Conservation (phyloP, 2,329 filamentous ascomycete genomes). For the Aspergillus glaucus region DNA sequence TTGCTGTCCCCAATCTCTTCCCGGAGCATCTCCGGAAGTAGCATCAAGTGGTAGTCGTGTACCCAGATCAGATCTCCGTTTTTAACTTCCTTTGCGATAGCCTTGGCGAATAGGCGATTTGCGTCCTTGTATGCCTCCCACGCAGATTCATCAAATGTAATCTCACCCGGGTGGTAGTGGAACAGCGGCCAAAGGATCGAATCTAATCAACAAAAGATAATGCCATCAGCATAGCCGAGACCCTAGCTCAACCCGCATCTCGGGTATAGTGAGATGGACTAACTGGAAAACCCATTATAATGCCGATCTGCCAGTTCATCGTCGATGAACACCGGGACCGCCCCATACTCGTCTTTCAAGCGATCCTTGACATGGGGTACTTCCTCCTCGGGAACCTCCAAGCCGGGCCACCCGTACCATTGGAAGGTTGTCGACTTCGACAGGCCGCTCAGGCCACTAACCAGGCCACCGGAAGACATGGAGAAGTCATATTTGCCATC, state of each 20-base stretch:
- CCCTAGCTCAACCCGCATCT: background rate
- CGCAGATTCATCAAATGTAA: conserved; percentile 91
- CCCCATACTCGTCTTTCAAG: conserved; percentile 79
- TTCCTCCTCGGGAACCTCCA: conserved; percentile 84
- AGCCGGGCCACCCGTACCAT: conserved; percentile 97
- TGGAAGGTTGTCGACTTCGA: conserved; percentile 91
- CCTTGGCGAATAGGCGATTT: conserved; percentile 85
- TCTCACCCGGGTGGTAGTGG: conserved; percentile 97
- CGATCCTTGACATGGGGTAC: conserved; percentile 66
- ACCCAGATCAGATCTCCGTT: conserved; percentile 97
- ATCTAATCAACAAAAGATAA: conserved; percentile 48
- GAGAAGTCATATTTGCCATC: conserved; percentile 89
- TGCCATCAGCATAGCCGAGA: conserved; percentile 9
- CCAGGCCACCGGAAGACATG: conserved; percentile 94
- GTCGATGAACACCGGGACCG: conserved; percentile 86
- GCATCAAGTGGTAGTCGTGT: conserved; percentile 97
- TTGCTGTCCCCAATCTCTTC: conserved; percentile 74
- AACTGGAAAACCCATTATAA: conserved; percentile 97
- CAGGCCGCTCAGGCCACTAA: conserved; percentile 85
- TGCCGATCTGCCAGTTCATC: conserved; percentile 90
- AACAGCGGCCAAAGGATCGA: conserved; percentile 98
- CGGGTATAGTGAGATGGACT: conserved; percentile 25
- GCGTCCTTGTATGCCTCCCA: conserved; percentile 93
- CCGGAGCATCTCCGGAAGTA: conserved; percentile 89
- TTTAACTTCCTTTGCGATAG: conserved; percentile 77